Conservation (phyloP, 1,284 basidiomycete genomes). For the Coniophora puteana region DNA sequence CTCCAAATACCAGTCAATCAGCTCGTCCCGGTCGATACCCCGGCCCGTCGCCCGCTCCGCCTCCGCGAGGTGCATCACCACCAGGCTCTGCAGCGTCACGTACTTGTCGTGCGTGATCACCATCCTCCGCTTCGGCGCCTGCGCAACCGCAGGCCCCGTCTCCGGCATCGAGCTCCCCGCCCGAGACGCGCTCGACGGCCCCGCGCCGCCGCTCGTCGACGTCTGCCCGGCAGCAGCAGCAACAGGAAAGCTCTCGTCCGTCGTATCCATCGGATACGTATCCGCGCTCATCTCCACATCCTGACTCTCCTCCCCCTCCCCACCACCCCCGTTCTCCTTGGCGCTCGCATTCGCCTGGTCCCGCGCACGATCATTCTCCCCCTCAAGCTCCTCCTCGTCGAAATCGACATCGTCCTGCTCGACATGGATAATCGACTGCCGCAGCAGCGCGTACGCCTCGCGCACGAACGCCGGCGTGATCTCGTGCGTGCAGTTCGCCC, state of each 20-base stretch:
- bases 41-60: constrained; percentile 74
- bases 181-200: constrained; percentile 37
- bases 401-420: constrained; percentile 99
- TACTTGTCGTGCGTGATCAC: constrained; percentile 96
- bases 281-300: constrained; percentile 67
- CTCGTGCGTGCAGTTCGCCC: constrained; percentile 94
- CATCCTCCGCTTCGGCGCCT: constrained; percentile 68
- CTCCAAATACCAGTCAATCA: constrained; percentile 97
- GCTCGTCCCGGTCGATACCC: constrained; percentile 84
- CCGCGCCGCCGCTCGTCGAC: constrained; percentile 29
- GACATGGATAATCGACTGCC: constrained; percentile 98
- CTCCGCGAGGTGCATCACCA: constrained; percentile 80
- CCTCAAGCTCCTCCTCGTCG: constrained; percentile 85
- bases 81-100: constrained; percentile 85
- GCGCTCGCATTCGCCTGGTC: constrained; percentile 25
- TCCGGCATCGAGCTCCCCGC: constrained; percentile 32
- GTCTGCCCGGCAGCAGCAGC: constrained; percentile 34
- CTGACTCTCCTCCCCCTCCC: constrained; percentile 52
- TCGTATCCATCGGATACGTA: constrained; percentile 54
- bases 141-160: constrained; percentile 32
- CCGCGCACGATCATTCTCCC: constrained; percentile 40
- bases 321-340: constrained; percentile 23
- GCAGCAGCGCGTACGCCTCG: constrained; percentile 91
- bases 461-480: constrained; percentile 92
- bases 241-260: constrained; percentile 47